These are phyloP conservation scores for Diaporthe humulicola DNA, from an alignment of 2,329 filamentous ascomycete species.

Conservation along the genomic window DNA sequence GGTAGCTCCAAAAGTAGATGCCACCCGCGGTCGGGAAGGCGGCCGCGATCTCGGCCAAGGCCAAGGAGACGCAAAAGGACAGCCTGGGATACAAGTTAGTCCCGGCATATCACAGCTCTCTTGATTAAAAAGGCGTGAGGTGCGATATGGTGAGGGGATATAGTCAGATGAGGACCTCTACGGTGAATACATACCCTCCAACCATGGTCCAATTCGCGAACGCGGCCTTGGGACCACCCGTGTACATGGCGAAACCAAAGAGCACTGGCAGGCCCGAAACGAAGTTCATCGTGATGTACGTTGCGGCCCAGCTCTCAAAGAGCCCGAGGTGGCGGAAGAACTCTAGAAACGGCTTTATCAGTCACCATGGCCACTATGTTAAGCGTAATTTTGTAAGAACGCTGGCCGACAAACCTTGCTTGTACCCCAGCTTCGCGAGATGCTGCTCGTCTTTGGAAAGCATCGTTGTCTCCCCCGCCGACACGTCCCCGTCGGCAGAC, in stretches of 20 bases:
- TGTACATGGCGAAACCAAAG: constrained; percentile 55
- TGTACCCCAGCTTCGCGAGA: constrained; percentile 50
- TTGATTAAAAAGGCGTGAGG: no score
- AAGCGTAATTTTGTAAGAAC: no score
- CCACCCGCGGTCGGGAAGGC: constrained; percentile 54
- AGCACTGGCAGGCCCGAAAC: constrained; percentile 52
- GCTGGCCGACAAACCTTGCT: constrained; percentile 43
- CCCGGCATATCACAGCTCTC: background rate
- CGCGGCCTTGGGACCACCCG: constrained; percentile 52
- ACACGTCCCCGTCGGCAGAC: constrained; percentile 21
- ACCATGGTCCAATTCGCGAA: constrained; percentile 56
- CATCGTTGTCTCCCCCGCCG: constrained; percentile 38
- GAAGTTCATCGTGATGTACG: constrained; percentile 55
- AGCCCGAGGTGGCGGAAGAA: constrained; percentile 52
- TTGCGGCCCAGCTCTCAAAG: constrained; percentile 54
- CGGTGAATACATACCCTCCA: constrained; percentile 44
- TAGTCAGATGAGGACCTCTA: background rate
- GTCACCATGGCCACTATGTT: no score
- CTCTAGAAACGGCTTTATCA: constrained; percentile 40
- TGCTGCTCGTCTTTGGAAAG: constrained; percentile 48
- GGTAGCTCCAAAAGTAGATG: constrained; percentile 55
- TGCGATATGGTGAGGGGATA: rapidly evolving
- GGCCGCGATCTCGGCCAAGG: constrained; percentile 54
- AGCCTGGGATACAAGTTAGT: constrained; percentile 36
- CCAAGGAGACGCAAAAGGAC: constrained; percentile 51